Percentiles rank a stretch among this genome's conserved stretches.
These are phyloP conservation scores for Allantophomopsis lycopodina DNA, from an alignment of 2,329 filamentous ascomycete species.

Conservation along the genomic window DNA sequence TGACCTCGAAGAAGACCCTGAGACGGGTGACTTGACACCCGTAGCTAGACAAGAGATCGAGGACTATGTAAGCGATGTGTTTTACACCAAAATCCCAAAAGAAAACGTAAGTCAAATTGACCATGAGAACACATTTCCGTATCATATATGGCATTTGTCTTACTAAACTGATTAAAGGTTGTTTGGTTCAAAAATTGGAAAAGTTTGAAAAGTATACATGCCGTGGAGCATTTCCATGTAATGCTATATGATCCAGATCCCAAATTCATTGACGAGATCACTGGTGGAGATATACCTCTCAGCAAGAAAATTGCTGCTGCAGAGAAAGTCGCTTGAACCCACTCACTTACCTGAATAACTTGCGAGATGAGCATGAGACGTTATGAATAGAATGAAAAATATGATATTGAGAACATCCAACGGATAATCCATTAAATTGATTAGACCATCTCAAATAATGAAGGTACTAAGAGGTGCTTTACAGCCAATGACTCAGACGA, in stretches of 20 bases:
- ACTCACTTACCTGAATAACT: too few relatives aligned
- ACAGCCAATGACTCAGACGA: too few relatives aligned
- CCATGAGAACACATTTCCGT: too few relatives aligned
- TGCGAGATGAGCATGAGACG: too few relatives aligned
- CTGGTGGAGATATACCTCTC: conserved; percentile 59
- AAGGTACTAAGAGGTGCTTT: too few relatives aligned
- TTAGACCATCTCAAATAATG: too few relatives aligned
- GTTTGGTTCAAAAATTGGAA: conserved; percentile 88
- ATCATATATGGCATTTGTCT: conserved; percentile 5
- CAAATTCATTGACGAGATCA: conserved; percentile 56
- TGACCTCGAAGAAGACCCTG: conserved; percentile 52
- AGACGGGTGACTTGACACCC: conserved; percentile 46
- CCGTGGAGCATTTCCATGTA: conserved; percentile 89
- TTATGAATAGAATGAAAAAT: too few relatives aligned
- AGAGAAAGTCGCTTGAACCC: too few relatives aligned
- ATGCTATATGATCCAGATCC: conserved; percentile 71
- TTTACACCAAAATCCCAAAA: conserved; percentile 36
- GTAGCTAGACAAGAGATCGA: conserved; percentile 52
- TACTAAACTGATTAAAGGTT: conserved; percentile 26
- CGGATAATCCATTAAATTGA: too few relatives aligned
- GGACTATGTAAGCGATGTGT: conserved; percentile 53
- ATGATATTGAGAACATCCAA: too few relatives aligned
- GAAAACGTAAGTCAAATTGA: conserved; percentile 33
- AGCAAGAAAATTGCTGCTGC: conserved; percentile 21
- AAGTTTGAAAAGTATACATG: conserved; percentile 69